Percentiles rank a stretch among this genome's conserved stretches.
Conservation (phyloP, 1,284 basidiomycete species). For the Sanghuangporus weigelae region DNA sequence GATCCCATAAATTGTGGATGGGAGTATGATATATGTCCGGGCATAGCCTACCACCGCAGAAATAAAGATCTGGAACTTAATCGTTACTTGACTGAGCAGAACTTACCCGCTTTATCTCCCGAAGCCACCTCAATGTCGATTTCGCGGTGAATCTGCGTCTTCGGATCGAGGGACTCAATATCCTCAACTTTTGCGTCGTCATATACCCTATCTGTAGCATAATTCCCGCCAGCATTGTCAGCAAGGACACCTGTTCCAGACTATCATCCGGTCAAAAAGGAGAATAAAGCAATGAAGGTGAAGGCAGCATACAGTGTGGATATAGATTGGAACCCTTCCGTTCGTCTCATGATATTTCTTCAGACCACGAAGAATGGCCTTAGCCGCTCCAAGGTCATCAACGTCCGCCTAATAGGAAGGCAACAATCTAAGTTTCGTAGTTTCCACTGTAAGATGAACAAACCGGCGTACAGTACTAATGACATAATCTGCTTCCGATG, state of each 20-base stretch:
- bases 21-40: slow-evolving; percentile 31
- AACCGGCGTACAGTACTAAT: slow-evolving; percentile 32
- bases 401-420: not conserved
- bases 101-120: slow-evolving; percentile 33
- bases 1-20: slow-evolving; percentile 41
- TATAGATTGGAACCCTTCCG: slow-evolving; percentile 39
- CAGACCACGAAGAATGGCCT: slow-evolving; percentile 39
- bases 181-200: slow-evolving; percentile 33
- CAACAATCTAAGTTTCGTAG: not conserved
- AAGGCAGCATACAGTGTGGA: slow-evolving; percentile 41
- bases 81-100: not conserved
- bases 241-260: slow-evolving; percentile 35
- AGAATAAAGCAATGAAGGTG: not conserved
- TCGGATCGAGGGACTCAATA: slow-evolving; percentile 30
- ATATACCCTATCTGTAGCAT: slow-evolving; percentile 29
- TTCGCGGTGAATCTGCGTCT: slow-evolving; percentile 31
- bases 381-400: slow-evolving; percentile 19
- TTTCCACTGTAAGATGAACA: not conserved
- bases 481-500: slow-evolving; percentile 30
- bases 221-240: slow-evolving; percentile 33
- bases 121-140: slow-evolving; percentile 34
- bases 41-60: slow-evolving; percentile 34
- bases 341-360: slow-evolving; percentile 36
- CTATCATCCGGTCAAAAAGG: slow-evolving; percentile 20
- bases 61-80: not conserved